Conservation (phyloP, 2,329 filamentous ascomycete genomes). For the Aureobasidium sp. region DNA sequence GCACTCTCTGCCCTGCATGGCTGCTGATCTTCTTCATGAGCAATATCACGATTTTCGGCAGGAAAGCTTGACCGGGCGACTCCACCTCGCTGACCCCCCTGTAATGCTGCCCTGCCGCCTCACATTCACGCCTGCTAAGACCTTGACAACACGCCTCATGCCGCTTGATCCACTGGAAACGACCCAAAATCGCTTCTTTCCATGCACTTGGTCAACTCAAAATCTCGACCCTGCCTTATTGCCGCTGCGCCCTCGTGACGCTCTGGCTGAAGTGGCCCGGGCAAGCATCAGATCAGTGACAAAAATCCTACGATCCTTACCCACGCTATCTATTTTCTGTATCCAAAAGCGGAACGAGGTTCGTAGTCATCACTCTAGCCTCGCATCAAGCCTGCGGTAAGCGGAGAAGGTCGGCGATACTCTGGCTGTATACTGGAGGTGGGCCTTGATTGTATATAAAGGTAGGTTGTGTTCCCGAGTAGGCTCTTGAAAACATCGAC, state of each 20-base stretch:
- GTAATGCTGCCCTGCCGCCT: conserved; percentile 8
- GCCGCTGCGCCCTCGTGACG: conserved; percentile 2
- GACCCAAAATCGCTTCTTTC: not conserved
- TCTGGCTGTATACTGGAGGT: not conserved
- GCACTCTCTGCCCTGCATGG: not conserved
- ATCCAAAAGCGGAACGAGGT: conserved; percentile 5
- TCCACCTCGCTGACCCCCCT: not conserved
- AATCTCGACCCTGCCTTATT: not conserved
- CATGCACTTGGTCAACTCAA: conserved; percentile 6
- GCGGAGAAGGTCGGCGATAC: not conserved
- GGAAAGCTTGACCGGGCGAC: conserved; percentile 5
- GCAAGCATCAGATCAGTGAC: not conserved
- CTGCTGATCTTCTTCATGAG: not conserved
- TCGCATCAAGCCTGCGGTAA: not conserved
- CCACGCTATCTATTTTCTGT: not conserved
- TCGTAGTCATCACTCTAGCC: not conserved
- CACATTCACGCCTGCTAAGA: not conserved
- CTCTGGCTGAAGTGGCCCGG: not conserved
- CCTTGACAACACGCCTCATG: not conserved
- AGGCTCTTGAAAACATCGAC: not conserved
- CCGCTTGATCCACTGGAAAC: not conserved
- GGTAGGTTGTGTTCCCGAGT: not conserved
- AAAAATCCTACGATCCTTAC: not conserved
- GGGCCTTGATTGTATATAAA: not conserved
- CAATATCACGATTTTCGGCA: conserved; percentile 1